phyloP scores from a whole-genome alignment of 1,284 basidiomycete species.

The Puccinia hordei region DNA sequence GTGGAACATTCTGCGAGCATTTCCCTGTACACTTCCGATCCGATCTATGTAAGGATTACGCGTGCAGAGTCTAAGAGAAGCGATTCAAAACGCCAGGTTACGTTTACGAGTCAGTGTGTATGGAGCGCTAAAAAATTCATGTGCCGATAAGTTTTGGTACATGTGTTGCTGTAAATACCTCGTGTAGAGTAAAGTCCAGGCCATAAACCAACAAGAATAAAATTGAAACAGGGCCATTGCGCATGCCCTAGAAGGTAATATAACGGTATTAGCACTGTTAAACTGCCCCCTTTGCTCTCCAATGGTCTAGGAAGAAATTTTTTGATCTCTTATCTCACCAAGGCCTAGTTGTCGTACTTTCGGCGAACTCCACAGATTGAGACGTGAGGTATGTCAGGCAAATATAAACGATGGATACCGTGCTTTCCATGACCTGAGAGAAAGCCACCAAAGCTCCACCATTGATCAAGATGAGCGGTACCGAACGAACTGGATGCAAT shows the following conservation, averaged over 20 bases:
- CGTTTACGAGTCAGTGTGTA: neutral
- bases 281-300: too few relatives aligned
- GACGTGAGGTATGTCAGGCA: neutral
- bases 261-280: too few relatives aligned
- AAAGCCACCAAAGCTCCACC: neutral
- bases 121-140: neutral
- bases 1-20: neutral
- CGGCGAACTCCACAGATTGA: neutral
- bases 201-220: constrained; percentile 21
- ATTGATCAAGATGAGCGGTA: neutral
- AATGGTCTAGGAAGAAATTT: neutral
- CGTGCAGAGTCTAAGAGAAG: neutral
- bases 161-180: neutral
- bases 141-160: neutral
- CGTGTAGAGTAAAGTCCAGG: neutral
- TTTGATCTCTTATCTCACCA: neutral
- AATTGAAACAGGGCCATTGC: constrained; percentile 12
- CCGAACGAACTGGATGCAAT: neutral
- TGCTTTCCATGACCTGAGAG: neutral
- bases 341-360: neutral
- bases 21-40: neutral
- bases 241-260: neutral
- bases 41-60: neutral
- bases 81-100: neutral
- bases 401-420: neutral